Evolutionary conservation across 805 yeast genomes (phyloP).

Genomic region (Candida maltosa): DNA sequence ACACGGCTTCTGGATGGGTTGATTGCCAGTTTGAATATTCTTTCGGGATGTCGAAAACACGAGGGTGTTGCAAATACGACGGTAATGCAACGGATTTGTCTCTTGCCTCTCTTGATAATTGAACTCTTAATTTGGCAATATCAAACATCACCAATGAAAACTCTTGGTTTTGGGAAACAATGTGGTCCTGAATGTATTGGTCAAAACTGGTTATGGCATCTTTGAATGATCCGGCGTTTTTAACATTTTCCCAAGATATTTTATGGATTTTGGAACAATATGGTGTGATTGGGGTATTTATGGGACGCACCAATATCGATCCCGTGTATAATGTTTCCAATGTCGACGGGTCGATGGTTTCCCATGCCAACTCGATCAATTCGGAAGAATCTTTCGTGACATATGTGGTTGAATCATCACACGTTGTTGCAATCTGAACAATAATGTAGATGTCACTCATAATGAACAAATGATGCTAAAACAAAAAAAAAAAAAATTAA

Average conservation of each 20-base stretch:
- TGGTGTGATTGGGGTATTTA: conserved; percentile 64
- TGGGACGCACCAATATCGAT: conserved; percentile 54
- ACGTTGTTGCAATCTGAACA: conserved; percentile 60
- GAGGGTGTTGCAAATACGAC: conserved; percentile 68
- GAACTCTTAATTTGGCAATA: conserved; percentile 72
- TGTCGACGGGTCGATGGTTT: conserved; percentile 51
- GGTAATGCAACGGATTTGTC: conserved; percentile 74
- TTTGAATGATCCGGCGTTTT: conserved; percentile 55
- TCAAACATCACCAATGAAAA: conserved; percentile 67
- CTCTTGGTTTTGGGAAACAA: conserved; percentile 41
- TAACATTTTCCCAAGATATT: conserved; percentile 60
- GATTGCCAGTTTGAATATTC: conserved; percentile 74
- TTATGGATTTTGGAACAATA: conserved; percentile 49
- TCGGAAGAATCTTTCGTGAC: conserved; percentile 67
- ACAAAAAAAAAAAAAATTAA: too few species aligned
- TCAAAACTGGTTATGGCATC: conserved; percentile 62
- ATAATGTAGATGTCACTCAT: conserved; percentile 61
- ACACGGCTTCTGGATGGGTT: conserved; percentile 49
- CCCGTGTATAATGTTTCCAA: conserved; percentile 42
- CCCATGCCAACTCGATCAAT: conserved; percentile 67
- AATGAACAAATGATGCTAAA: too few species aligned
- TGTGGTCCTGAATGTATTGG: conserved; percentile 40
- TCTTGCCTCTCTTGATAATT: conserved; percentile 75
- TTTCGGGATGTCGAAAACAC: conserved; percentile 68
- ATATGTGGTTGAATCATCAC: conserved; percentile 55